Evolutionary conservation across 1,284 basidiomycete genomes (phyloP).

Genomic region (Psilocybe mexicana): DNA sequence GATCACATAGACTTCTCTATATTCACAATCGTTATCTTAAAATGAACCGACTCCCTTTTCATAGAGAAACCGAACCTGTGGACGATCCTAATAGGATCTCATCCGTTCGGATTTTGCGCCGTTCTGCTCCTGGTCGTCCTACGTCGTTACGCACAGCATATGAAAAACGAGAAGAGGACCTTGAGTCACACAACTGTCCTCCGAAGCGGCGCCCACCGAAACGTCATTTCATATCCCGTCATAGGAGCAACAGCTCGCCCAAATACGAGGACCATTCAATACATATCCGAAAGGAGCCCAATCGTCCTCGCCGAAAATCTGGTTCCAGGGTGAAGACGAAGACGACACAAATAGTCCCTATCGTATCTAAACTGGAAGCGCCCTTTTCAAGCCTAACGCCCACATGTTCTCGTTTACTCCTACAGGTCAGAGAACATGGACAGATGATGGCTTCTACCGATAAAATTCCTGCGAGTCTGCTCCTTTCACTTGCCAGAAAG

Average conservation of each 20-base stretch:
- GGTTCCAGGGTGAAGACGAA: neutral
- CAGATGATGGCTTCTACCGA: conserved; percentile 14
- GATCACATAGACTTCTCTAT: neutral
- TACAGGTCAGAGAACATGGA: conserved; percentile 1
- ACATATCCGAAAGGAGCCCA: conserved; percentile 6
- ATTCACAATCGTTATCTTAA: conserved; percentile 6
- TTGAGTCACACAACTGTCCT: conserved; percentile 3
- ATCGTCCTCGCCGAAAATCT: conserved; percentile 10
- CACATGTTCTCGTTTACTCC: conserved; percentile 8
- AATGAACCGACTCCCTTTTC: conserved; percentile 5
- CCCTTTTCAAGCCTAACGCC: conserved; percentile 8
- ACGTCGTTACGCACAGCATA: conserved; percentile 23
- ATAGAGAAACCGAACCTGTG: conserved; percentile 10
- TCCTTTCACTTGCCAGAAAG: conserved; percentile 31
- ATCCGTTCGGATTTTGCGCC: conserved; percentile 17
- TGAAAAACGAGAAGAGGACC: conserved; percentile 8
- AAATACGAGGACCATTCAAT: conserved; percentile 21
- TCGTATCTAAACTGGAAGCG: conserved; percentile 1
- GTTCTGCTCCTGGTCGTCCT: conserved; percentile 22
- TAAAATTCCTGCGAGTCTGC: conserved; percentile 13
- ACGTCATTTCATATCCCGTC: conserved; percentile 16
- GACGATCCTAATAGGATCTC: conserved; percentile 14
- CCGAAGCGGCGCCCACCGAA: conserved; percentile 12
- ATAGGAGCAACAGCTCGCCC: conserved; percentile 13
- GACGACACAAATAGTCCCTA: conserved; percentile 8